phyloP scores from a whole-genome alignment of 78 protist species.

The Fonticula alba region DNA sequence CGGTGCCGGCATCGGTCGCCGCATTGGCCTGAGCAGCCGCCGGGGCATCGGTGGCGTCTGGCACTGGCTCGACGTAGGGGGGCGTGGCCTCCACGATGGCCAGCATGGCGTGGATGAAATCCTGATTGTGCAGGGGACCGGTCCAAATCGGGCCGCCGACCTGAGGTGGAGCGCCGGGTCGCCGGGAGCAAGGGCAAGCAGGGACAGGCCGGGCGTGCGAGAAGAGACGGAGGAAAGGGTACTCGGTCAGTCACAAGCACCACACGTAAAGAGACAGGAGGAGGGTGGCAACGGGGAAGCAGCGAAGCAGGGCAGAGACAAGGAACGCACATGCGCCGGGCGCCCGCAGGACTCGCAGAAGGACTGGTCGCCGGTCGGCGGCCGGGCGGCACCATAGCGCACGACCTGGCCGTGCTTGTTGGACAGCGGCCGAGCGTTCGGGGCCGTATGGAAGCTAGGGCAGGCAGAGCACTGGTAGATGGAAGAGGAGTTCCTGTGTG shows the following conservation, averaged over 20 bases:
- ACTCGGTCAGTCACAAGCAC: constrained; percentile 1
- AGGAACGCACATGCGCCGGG: constrained; percentile 7
- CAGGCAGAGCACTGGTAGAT: background rate
- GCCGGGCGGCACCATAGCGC: background rate
- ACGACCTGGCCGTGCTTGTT: background rate
- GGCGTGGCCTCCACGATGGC: constrained; percentile 8
- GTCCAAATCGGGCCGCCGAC: constrained; percentile 83
- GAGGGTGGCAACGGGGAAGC: background rate
- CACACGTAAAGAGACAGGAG: background rate
- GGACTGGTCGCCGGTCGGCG: background rate
- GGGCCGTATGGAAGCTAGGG: background rate
- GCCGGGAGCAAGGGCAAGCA: background rate
- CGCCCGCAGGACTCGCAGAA: constrained; percentile 1
- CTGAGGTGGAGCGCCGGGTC: background rate
- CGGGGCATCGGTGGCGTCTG: background rate
- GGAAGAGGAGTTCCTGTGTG: too few species aligned
- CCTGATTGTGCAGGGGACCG: constrained; percentile 42
- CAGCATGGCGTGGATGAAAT: constrained; percentile 14
- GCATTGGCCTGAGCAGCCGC: background rate
- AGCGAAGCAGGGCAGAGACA: background rate
- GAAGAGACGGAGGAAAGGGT: constrained; percentile 7
- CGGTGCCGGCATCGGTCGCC: background rate
- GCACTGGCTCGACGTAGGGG: too few species aligned
- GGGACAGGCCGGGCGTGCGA: background rate
- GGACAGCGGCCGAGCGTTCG: background rate